A percentile compares a stretch with the other conserved stretches of the same genome.
These are phyloP conservation scores for Capsicum chinense DNA, from an alignment of 257 asterid species.

Conservation along the genomic window DNA sequence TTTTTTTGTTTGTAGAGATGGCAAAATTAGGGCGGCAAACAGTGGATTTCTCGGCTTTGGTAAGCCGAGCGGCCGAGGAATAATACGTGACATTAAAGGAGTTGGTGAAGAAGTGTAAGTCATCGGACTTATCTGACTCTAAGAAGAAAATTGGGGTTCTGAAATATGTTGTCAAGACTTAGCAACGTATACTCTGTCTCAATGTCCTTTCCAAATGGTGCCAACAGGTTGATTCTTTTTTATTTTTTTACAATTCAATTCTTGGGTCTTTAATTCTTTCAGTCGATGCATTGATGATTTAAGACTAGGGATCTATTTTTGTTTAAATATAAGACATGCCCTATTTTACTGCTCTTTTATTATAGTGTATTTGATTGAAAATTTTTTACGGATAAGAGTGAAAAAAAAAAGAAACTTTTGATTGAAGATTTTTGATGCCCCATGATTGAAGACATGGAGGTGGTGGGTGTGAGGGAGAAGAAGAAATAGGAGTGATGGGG, in stretches of 20 bases:
- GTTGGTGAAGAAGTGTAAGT: slow-evolving; percentile 83
- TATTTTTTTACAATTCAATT: not conserved
- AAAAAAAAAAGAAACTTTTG: no score
- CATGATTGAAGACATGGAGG: no score
- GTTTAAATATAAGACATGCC: no score
- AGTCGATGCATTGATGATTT: slow-evolving; percentile 1
- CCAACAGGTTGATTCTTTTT: slow-evolving; percentile 66
- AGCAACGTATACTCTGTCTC: slow-evolving; percentile 97
- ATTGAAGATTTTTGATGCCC: no score
- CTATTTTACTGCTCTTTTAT: no score
- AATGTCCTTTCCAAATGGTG: slow-evolving; percentile 99
- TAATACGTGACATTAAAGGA: slow-evolving; percentile 73
- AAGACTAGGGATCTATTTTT: not conserved
- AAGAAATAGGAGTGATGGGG: no score
- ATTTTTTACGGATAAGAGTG: no score
- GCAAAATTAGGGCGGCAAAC: slow-evolving; percentile 83
- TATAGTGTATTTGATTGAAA: no score
- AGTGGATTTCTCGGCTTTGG: slow-evolving; percentile 84
- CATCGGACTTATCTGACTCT: slow-evolving; percentile 72
- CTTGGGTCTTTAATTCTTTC: not conserved
- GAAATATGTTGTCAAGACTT: slow-evolving; percentile 89
- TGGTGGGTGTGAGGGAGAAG: no score
- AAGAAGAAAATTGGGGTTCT: slow-evolving; percentile 91
- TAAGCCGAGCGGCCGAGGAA: slow-evolving; percentile 83
- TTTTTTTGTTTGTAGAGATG: slow-evolving; percentile 44